Evolutionary conservation across 208 protist genomes (phyloP), one percentile per base, ranked within the genome.

Genomic region (Acanthamoeba polyphaga): DNA sequence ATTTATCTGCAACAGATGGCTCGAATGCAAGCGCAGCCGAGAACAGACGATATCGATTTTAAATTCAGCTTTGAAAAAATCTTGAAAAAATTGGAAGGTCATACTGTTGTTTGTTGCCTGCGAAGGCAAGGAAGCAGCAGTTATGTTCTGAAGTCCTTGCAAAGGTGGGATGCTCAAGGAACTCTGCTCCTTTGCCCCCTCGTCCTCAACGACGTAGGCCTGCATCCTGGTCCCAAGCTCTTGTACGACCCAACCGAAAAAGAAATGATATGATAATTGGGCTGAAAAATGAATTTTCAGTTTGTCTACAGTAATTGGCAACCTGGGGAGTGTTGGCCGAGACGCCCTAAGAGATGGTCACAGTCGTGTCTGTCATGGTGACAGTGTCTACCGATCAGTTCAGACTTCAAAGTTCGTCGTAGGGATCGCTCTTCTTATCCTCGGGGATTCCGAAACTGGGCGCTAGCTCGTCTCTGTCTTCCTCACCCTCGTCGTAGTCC

Each of bases 181-280:
- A 22, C 22, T n/a, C 60, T 72, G 24, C 29, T 72, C 66, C 66
- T 72, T 72, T 10, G 24, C 66, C 66, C 12, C 19, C 72, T 51
- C 72, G 27, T 80, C 72, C 17, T 80, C 72, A 4, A n/a, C 38
- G 43, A 80, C 72, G 72, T 80, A 80, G 72, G 72, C 72, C 72
- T 80, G 72, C 72, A 80, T 80, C 38, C 72, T 80, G 34, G 66
- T 32, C 7, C 62, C 6, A n/a, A 1, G 62, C 1, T 68, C 32
- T 78, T 49, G 72, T 27, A 13, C 72, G 13, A 43, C 72, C 32
- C 13, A 76, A 78, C 15, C 32, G 7, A 10, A 17, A 78, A 46
- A n/a, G 38, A 46, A 78, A 68, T 27, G 24, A 27, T n/a, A 1
- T 68, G 27, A 68, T 68, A 68, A 68, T 68, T 68, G 12, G 62